Evolutionary conservation across 169 alveolate species (phyloP).

Genomic region (Plasmodium cynomolgi): DNA sequence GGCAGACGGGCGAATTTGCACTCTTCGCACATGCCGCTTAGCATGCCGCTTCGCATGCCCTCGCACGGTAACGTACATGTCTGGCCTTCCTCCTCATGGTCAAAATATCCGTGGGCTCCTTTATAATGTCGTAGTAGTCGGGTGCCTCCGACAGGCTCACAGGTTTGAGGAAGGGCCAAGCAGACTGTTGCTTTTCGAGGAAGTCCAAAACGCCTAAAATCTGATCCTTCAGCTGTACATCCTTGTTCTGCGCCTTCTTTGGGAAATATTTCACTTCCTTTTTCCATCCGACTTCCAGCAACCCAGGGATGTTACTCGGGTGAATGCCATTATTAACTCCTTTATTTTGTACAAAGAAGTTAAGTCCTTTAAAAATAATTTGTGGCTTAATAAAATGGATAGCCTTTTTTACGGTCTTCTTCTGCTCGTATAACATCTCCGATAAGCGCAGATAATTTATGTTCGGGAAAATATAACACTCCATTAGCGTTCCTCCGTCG

Average conservation of each 20-base stretch:
- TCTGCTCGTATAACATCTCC: slow-evolving; percentile 92
- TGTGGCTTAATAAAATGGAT: slow-evolving; percentile 89
- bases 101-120: slow-evolving; percentile 96
- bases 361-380: slow-evolving; percentile 88
- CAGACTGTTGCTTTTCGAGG: slow-evolving; percentile 88
- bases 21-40: not conserved
- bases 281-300: slow-evolving; percentile 94
- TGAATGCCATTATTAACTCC: slow-evolving; percentile 53
- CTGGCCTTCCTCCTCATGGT: slow-evolving; percentile 93
- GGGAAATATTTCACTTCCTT: slow-evolving; percentile 77
- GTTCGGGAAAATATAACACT: slow-evolving; percentile 94
- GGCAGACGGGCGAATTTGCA: no score
- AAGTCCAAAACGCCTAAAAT: slow-evolving; percentile 84
- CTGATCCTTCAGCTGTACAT: slow-evolving; percentile 85
- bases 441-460: slow-evolving; percentile 94
- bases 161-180: slow-evolving; percentile 97
- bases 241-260: slow-evolving; percentile 73
- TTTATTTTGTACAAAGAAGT: slow-evolving; percentile 78
- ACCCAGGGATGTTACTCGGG: slow-evolving; percentile 93
- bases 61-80: slow-evolving; percentile 45
- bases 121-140: slow-evolving; percentile 96
- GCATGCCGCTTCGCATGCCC: no score
- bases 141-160: slow-evolving; percentile 96
- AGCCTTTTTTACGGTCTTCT: slow-evolving; percentile 87
- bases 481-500: slow-evolving; percentile 99